Conservation (phyloP, 1,284 basidiomycete species). For the Puccinia novopanici region DNA sequence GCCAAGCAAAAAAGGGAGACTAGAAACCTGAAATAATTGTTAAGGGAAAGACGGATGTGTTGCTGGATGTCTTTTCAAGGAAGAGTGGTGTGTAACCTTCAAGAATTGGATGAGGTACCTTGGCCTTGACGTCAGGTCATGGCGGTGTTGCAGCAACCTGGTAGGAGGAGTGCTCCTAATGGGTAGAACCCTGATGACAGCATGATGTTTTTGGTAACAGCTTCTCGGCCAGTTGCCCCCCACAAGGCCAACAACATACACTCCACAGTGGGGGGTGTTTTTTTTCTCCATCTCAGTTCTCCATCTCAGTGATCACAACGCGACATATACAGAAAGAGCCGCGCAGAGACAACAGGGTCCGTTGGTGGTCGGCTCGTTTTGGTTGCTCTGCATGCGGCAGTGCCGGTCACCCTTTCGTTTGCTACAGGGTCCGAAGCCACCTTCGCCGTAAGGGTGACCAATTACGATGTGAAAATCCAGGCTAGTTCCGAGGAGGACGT, state of each 20-base stretch:
- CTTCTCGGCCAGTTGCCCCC: background rate
- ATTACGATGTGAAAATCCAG: too few relatives aligned
- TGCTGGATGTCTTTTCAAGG: background rate
- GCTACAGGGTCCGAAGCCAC: background rate
- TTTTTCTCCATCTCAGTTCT: background rate
- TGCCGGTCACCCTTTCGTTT: background rate
- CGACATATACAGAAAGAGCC: background rate
- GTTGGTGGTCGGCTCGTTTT: background rate
- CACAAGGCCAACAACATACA: background rate
- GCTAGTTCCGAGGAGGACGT: too few relatives aligned
- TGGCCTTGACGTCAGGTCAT: constrained; percentile 28
- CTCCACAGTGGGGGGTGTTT: background rate
- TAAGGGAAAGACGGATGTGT: background rate
- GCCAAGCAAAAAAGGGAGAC: constrained; percentile 1
- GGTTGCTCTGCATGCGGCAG: background rate
- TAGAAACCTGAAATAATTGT: constrained; percentile 18
- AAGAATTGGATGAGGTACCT: background rate
- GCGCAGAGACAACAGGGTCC: background rate
- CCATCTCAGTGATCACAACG: background rate
- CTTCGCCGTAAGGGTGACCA: background rate
- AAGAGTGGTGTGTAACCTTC: background rate
- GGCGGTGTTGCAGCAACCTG: background rate
- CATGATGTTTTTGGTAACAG: background rate
- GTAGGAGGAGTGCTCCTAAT: constrained; percentile 2
- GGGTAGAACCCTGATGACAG: constrained; percentile 21